These are phyloP conservation scores for Hsuehochloa calcarea DNA, from an alignment of 176 grass and related monocot genomes.

Conservation along the genomic window DNA sequence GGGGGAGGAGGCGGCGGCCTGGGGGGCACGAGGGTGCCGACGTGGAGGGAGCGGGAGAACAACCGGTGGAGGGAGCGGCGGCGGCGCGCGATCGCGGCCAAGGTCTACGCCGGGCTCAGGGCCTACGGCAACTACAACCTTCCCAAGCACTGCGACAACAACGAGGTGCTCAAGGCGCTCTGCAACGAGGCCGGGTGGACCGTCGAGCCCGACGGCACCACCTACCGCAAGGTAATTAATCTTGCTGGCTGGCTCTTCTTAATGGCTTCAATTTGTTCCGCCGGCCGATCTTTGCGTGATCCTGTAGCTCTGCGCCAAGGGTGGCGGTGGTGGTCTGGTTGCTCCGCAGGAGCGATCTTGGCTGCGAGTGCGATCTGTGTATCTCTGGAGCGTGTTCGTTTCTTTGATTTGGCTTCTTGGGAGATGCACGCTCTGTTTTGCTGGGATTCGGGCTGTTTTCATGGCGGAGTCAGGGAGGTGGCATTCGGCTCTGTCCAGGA, in stretches of 20 bases:
- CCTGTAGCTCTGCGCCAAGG: neutral
- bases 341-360: neutral
- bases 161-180: slow-evolving; percentile 99
- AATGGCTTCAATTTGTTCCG: neutral
- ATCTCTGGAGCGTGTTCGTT: neutral
- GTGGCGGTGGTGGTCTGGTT: neutral
- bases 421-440: neutral
- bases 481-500: neutral
- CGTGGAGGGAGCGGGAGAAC: slow-evolving; percentile 99
- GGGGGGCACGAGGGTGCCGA: slow-evolving; percentile 81
- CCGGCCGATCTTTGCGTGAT: neutral
- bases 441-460: neutral
- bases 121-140: slow-evolving; percentile 93
- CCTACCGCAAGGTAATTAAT: slow-evolving; percentile 78
- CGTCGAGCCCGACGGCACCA: slow-evolving; percentile 93
- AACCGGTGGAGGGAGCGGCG: slow-evolving; percentile 86
- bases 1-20: slow-evolving; percentile 29
- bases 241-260: neutral
- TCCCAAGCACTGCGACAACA: slow-evolving; percentile 99
- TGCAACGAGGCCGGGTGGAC: slow-evolving; percentile 94
- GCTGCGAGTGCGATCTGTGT: slow-evolving; percentile 12
- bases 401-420: neutral
- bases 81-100: slow-evolving; percentile 88
- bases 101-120: slow-evolving; percentile 88
- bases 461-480: neutral